Conservation (phyloP, 345 rosid genomes). For the Trapa bicornis region DNA sequence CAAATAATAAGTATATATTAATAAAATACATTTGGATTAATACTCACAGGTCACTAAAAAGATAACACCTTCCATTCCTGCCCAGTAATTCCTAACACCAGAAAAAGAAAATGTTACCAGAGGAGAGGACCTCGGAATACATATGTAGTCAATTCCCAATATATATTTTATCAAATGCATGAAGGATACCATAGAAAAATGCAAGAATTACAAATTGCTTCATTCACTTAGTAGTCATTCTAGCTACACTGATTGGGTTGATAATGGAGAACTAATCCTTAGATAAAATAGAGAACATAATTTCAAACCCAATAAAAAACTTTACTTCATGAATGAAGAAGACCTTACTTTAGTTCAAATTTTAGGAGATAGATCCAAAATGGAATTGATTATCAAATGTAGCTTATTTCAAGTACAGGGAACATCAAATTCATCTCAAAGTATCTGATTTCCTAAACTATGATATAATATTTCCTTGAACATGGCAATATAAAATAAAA, state of each 20-base stretch:
- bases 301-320: neutral
- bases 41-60: conserved; percentile 92
- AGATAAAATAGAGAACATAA: neutral
- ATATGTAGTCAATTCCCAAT: conserved; percentile 2
- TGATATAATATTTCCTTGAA: neutral
- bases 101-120: conserved; percentile 14
- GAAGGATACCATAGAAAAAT: neutral
- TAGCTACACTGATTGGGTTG: neutral
- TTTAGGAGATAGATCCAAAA: neutral
- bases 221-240: neutral
- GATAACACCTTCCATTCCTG: conserved; percentile 96
- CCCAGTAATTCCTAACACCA: conserved; percentile 51
- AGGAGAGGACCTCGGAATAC: neutral
- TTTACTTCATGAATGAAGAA: neutral
- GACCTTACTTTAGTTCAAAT: neutral
- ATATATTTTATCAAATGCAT: neutral
- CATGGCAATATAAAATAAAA: neutral
- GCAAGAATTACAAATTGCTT: neutral
- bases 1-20: neutral
- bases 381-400: too few species aligned
- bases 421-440: neutral
- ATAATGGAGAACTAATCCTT: neutral
- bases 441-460: neutral
- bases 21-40: conserved; percentile 4
- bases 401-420: neutral